phyloP scores from a whole-genome alignment of 495 filamentous ascomycete species.

The Penicillium flavigenum region DNA sequence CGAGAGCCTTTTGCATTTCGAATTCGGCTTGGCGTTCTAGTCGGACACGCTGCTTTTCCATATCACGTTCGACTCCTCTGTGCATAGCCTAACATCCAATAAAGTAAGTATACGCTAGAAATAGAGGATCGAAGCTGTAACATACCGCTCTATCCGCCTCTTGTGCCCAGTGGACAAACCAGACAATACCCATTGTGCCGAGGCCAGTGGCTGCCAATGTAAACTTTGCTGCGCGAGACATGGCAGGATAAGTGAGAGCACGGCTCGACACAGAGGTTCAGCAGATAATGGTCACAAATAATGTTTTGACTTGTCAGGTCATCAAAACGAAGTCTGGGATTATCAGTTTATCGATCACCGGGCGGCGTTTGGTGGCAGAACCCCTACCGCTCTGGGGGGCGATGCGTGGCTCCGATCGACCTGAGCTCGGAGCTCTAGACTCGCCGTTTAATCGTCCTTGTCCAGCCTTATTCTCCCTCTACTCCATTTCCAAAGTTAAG shows the following conservation, averaged over 20 bases:
- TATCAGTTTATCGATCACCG: constrained; percentile 30
- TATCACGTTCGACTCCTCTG: constrained; percentile 86
- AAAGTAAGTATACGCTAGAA: constrained; percentile 9
- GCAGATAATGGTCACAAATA: constrained; percentile 1
- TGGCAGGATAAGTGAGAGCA: constrained; percentile 31
- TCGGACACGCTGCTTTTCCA: constrained; percentile 90
- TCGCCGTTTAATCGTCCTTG: constrained; percentile 25
- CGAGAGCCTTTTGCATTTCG: constrained; percentile 80
- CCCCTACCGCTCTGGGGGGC: constrained; percentile 38
- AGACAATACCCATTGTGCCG: constrained; percentile 71
- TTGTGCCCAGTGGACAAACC: constrained; percentile 87
- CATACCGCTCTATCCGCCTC: constrained; percentile 80
- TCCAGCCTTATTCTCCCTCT: constrained; percentile 12
- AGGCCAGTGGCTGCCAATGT: constrained; percentile 77
- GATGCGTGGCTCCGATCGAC: constrained; percentile 40
- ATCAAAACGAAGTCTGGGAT: constrained; percentile 24
- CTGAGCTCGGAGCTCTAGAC: constrained; percentile 37
- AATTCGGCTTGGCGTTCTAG: constrained; percentile 88
- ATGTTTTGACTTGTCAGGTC: constrained; percentile 1
- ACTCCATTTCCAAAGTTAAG: constrained; percentile 15
- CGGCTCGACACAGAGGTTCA: neutral
- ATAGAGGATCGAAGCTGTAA: constrained; percentile 13
- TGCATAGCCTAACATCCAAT: constrained; percentile 78
- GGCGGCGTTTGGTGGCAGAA: constrained; percentile 40
- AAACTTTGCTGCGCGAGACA: constrained; percentile 87